Percentiles rank a stretch among this genome's conserved stretches.
Evolutionary conservation across 2,329 filamentous ascomycete genomes (phyloP).

Genomic region (Hypoxylon sp.): DNA sequence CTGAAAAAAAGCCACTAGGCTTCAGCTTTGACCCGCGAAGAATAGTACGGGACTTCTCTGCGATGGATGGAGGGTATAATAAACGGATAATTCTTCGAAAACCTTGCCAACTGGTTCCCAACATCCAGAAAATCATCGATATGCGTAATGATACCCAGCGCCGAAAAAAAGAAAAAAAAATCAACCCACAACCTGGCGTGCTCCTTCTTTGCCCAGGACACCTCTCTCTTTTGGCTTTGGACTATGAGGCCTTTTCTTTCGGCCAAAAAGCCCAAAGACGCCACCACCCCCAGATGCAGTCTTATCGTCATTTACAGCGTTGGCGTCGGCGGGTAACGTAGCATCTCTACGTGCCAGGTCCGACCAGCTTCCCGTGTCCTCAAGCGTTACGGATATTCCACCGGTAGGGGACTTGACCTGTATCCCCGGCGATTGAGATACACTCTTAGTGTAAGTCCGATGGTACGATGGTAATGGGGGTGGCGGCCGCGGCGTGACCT

Average conservation of each 20-base stretch:
- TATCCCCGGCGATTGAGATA: constrained; percentile 70
- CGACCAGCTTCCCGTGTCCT: constrained; percentile 91
- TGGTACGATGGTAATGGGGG: constrained; percentile 60
- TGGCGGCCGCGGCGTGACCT: constrained; percentile 40
- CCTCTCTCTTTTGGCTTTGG: constrained; percentile 95
- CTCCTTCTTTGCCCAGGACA: constrained; percentile 94
- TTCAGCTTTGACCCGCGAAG: constrained; percentile 3
- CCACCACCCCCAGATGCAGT: constrained; percentile 71
- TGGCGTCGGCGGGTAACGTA: constrained; percentile 77
- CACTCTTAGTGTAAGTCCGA: constrained; percentile 60
- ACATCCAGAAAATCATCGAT: constrained; percentile 38
- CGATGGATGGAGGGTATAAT: constrained; percentile 32
- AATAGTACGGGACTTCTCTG: constrained; percentile 14
- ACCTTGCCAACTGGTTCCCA: constrained; percentile 9
- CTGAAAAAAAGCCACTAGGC: neutral
- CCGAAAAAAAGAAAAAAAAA: constrained; percentile 10
- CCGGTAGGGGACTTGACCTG: constrained; percentile 83
- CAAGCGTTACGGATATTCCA: constrained; percentile 90
- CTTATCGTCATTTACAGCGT: constrained; percentile 65
- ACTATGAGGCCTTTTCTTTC: constrained; percentile 92
- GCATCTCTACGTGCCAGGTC: constrained; percentile 88
- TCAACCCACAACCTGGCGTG: constrained; percentile 82
- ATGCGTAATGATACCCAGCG: constrained; percentile 38
- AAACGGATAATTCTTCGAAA: constrained; percentile 17
- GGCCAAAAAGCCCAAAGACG: constrained; percentile 89